Percentiles rank a stretch among this genome's conserved stretches.
phyloP scores from a whole-genome alignment of 2,329 filamentous ascomycete genomes.

The Dothiorella sarmentorum region DNA sequence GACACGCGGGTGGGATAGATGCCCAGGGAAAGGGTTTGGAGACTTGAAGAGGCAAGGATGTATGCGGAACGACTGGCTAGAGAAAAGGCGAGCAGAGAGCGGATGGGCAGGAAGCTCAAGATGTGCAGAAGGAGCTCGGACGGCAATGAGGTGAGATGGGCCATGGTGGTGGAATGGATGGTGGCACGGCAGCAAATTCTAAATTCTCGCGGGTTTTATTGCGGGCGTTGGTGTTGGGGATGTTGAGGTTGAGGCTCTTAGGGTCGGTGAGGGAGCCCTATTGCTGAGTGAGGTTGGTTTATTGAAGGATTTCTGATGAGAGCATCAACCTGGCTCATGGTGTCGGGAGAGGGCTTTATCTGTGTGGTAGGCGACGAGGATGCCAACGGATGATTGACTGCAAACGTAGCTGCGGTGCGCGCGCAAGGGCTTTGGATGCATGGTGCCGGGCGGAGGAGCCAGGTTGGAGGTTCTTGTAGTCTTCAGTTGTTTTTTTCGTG shows the following conservation, averaged over 20 bases:
- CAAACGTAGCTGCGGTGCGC: conserved; percentile 11
- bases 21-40: conserved; percentile 71
- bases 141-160: conserved; percentile 24
- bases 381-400: not conserved
- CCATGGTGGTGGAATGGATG: conserved; percentile 1
- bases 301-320: conserved; percentile 3
- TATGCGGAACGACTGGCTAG: conserved; percentile 30
- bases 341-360: not conserved
- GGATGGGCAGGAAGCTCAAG: conserved; percentile 31
- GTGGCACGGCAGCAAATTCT: not conserved
- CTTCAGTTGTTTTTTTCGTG: too few species aligned
- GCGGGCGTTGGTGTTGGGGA: not conserved
- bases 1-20: conserved; percentile 74
- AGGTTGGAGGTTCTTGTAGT: too few species aligned
- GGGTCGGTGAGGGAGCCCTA: conserved; percentile 8
- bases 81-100: conserved; percentile 33
- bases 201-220: not conserved
- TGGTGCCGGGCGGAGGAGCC: not conserved
- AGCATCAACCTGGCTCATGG: conserved; percentile 1
- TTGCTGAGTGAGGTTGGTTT: conserved; percentile 4
- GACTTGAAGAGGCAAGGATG: conserved; percentile 29
- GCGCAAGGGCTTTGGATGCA: not conserved
- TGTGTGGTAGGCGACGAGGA: too few species aligned
- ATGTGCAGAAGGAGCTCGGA: conserved; percentile 34
- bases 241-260: not conserved